Base-by-base conservation (phyloP, 2,329 filamentous ascomycete species). In the Monosporascus sp. region DNA sequence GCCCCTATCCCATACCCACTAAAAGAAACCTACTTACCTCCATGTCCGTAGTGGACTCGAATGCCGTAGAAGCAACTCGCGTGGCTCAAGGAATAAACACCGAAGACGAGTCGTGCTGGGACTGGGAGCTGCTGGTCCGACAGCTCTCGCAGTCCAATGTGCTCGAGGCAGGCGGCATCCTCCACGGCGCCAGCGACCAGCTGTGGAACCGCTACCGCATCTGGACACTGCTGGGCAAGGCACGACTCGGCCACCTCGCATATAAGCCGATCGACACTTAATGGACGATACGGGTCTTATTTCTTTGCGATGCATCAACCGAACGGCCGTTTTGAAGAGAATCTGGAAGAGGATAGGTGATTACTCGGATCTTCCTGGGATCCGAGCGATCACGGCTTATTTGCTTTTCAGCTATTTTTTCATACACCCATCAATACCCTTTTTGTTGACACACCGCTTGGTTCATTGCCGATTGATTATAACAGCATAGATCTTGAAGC, bases 101-200 rank as follows among this genome's bases (percentile, higher is more conserved):
- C 14, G 7, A 16, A 9, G 19, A 48, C 7, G 49, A 50, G 41
- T 20, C 41, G 20, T n/a, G 41, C 44, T 56, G 61, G 49, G 63
- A 65, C 50, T 65, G 63, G 63, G 63, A 65, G 51, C 37, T 55
- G 3, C 53, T 64, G 3, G 61, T 57, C 19, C 62, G 63, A 2
- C 47, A 60, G 31, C 55, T 65, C 7, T 59, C 53, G 5, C 59
- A 60, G 51, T 34, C 34, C 0, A 14, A 55, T 14, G 52, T 59
- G 7, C 51, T 58, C n/a, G 49, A 56, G 11, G 9, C 3, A 7
- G 26, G 37, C 2, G 56, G 58, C 16, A 16, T 57, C 24, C 44
- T 61, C 3, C 1, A 8, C 1, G 31, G 34, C 7, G 17, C 7
- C 19, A 31, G 22, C 0, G 9, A 31, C 1, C 3, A 27, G 14